Base-by-base conservation (phyloP, 148 eudicot genomes). In the Selenicereus undatus region DNA sequence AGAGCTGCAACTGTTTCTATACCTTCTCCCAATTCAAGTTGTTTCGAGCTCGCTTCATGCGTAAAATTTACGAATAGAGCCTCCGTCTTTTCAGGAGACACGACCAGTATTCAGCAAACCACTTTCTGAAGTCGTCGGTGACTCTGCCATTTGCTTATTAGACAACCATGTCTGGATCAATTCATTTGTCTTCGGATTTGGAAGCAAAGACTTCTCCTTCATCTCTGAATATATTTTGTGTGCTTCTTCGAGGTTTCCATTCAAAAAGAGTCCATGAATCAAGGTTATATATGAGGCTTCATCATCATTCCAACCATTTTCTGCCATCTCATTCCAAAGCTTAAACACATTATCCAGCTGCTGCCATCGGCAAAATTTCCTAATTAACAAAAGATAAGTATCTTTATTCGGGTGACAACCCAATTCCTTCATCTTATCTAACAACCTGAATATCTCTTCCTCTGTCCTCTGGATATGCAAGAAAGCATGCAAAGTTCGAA, bases 251-350 rank as follows among this genome's bases (percentile, higher is more conserved):
- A 93, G 79, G 87, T 88, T 84, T 68, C 95, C 95, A 78, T 91
- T 93, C 87, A 91, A 82, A 87, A 95, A 95, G 22, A 93, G 91
- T 54, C 98, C 97, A 68, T 95, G 90, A 71, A 93, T 88, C 79
- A 95, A 81, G 56, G 90, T 86, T 78, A 90, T 81, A 72, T 95
- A 89, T 42, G 98, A 89, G 75, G 91, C 87, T 39, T 88, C 76
- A 82, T 95, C 93, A 60, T 92, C 93, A 69, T 89, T 91, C 80
- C 89, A 75, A 30, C 97, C 96, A 69, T 82, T 81, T 51, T 84
- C 88, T 32, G 83, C 78, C 95, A 95, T 89, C 83, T 90, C 87
- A 84, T 77, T 86, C 98, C 98, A 95, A 74, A 93, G 72, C 82
- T 83, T 87, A 80, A 75, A 81, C 78, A 89, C 98, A 81, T 73